Percentiles rank a stretch among this genome's conserved stretches.
These are phyloP conservation scores for Solanum rostratum DNA, from an alignment of 257 asterid species.

Conservation along the genomic window DNA sequence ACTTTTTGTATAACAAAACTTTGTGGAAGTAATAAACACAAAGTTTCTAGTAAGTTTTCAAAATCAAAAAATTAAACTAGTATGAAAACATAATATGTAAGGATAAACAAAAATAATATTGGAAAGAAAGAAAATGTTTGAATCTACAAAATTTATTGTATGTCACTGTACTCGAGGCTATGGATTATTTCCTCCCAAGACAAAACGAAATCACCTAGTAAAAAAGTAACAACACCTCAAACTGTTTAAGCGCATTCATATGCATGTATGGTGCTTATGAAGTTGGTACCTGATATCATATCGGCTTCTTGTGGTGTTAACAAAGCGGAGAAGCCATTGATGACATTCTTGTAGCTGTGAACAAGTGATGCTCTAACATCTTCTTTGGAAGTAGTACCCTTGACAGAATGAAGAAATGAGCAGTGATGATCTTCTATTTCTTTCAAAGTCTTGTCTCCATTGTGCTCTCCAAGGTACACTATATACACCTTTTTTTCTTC, in stretches of 20 bases:
- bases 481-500: constrained; percentile 15
- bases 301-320: constrained; percentile 37
- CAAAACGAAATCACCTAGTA: too few species aligned
- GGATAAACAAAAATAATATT: too few species aligned
- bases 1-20: too few species aligned
- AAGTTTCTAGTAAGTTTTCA: too few species aligned
- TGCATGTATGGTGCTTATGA: not conserved
- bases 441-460: constrained; percentile 9
- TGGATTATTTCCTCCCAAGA: too few species aligned
- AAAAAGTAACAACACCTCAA: too few species aligned
- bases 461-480: constrained; percentile 39
- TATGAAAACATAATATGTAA: not conserved
- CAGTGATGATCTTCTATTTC: constrained; percentile 23
- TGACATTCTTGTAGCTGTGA: constrained; percentile 31
- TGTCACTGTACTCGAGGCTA: too few species aligned
- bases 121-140: too few species aligned
- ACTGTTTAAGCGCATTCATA: too few species aligned
- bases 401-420: constrained; percentile 18
- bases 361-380: constrained; percentile 24
- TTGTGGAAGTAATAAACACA: too few species aligned
- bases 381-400: constrained; percentile 16
- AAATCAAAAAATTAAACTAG: too few species aligned
- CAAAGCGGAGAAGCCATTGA: constrained; percentile 47
- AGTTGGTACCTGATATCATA: constrained; percentile 13
- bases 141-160: too few species aligned